These are phyloP conservation scores for Barnettozyma siamensis DNA, from an alignment of 805 yeast species.

Conservation along the genomic window DNA sequence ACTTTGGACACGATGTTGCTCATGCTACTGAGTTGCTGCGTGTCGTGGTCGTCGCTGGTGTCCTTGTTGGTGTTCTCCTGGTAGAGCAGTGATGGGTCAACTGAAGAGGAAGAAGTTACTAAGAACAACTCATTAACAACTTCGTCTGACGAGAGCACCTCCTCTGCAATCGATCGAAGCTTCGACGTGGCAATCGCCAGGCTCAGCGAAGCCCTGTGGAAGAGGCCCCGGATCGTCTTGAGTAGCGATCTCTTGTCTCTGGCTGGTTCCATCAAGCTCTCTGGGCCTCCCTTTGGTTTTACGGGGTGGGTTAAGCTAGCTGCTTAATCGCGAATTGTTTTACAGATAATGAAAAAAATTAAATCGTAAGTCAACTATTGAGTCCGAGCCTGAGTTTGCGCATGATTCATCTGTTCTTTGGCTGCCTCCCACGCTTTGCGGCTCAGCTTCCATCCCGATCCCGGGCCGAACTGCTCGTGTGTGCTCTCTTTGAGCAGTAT, in stretches of 20 bases:
- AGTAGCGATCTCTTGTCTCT: neutral
- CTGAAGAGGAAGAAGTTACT: slow-evolving; percentile 30
- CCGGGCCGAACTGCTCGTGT: slow-evolving; percentile 4
- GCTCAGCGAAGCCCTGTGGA: slow-evolving; percentile 35
- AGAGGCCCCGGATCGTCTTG: slow-evolving; percentile 24
- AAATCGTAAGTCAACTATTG: no score
- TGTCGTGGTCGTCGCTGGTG: slow-evolving; percentile 1
- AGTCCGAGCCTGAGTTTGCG: no score
- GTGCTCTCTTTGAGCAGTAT: slow-evolving; percentile 8
- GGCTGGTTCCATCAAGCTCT: neutral
- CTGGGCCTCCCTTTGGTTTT: neutral
- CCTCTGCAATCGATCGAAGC: slow-evolving; percentile 42
- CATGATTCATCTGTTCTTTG: slow-evolving; percentile 13
- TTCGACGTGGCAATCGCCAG: slow-evolving; percentile 30
- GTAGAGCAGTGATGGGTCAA: slow-evolving; percentile 19
- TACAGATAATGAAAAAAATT: no score
- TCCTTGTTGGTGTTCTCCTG: neutral
- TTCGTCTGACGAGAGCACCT: slow-evolving; percentile 44
- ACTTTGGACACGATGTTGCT: neutral
- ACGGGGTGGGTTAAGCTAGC: no score
- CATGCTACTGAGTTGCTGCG: slow-evolving; percentile 2
- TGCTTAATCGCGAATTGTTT: no score
- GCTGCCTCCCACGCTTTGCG: slow-evolving; percentile 20
- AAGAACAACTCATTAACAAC: slow-evolving; percentile 45
- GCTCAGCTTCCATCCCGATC: slow-evolving; percentile 17